Evolutionary conservation across 1,284 basidiomycete species (phyloP).

Genomic region (Heimioporus retisporus): DNA sequence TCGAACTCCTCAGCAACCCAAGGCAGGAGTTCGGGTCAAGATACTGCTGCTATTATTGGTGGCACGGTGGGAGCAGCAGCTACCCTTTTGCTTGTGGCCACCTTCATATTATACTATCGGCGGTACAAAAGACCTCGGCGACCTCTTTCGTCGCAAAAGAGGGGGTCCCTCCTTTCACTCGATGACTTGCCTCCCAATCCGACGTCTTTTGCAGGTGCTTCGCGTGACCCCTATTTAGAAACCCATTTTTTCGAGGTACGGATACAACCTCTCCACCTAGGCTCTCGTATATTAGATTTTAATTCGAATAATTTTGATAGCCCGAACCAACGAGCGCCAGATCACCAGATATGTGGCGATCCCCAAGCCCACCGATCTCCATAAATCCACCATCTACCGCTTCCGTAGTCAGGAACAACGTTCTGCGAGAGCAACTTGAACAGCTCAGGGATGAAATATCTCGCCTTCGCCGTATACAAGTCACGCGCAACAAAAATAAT

Average conservation of each 20-base stretch:
- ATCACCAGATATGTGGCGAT: neutral
- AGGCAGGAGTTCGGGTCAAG: neutral
- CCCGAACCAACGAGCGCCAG: neutral
- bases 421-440: slow-evolving; percentile 14
- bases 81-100: neutral
- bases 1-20: neutral
- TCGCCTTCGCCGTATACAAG: slow-evolving; percentile 33
- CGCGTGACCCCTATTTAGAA: neutral
- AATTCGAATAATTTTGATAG: neutral
- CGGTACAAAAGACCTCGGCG: neutral
- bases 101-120: slow-evolving; percentile 16
- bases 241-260: neutral
- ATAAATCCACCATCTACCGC: slow-evolving; percentile 7
- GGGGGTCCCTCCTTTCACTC: neutral
- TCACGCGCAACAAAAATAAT: no score
- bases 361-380: neutral
- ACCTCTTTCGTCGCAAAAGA: no score
- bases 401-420: neutral
- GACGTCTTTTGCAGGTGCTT: no score
- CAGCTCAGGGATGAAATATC: slow-evolving; percentile 23
- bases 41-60: neutral
- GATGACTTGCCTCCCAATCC: neutral
- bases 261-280: neutral
- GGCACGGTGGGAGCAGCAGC: slow-evolving; percentile 5
- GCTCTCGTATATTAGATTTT: no score